Base-by-base conservation (phyloP, 306 rosid species). In the Fragaria ananassa region DNA sequence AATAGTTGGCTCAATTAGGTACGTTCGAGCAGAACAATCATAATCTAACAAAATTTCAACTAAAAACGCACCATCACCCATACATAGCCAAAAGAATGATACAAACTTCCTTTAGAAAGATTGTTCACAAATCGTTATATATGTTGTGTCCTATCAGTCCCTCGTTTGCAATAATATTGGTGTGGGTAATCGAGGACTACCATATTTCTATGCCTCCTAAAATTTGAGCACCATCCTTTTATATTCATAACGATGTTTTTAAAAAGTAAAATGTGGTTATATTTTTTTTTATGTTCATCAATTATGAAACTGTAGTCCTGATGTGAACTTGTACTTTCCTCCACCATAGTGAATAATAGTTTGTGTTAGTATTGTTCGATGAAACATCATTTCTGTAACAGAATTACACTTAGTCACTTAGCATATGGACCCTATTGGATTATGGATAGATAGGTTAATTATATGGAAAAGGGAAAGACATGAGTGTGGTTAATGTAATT, bases 211-310 rank as follows among this genome's bases (percentile, higher is more conserved):
- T 88, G 93, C 89, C 84, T 83, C 88, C 91, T 82, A 80, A 84
- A 83, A 79, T 76, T 77, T 83, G 41, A 81, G 35, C 90, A 86
- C 58, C 84, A 54, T 85, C 85, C 88, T 81, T 88, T 87, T 76
- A 46, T 79, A 74, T 67, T 83, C 89, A 86, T 90, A 18, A 90
- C 84, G 71, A 88, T 88, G 96, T 93, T 86, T 37, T 56, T 50
- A 76, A 79, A 66, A 88, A 85, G 92, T 88, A 88, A 85, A 84
- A 78, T 76, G 62, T 74, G 64, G 81, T 78, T 51, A 71, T 71
- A 25, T 72, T 49, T 44, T 49, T 49, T 78, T 34, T 74, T 9
- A 23, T 49, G 57, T 70, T 61, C 7, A 4, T 37, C 72, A 81
- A 77, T 85, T 81, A 44, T 50, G 65, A 70, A 76, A 84, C 81